Percentiles rank a stretch among this genome's conserved stretches.
phyloP scores from a whole-genome alignment of 768 basidiomycete species.

The Trametes maxima region DNA sequence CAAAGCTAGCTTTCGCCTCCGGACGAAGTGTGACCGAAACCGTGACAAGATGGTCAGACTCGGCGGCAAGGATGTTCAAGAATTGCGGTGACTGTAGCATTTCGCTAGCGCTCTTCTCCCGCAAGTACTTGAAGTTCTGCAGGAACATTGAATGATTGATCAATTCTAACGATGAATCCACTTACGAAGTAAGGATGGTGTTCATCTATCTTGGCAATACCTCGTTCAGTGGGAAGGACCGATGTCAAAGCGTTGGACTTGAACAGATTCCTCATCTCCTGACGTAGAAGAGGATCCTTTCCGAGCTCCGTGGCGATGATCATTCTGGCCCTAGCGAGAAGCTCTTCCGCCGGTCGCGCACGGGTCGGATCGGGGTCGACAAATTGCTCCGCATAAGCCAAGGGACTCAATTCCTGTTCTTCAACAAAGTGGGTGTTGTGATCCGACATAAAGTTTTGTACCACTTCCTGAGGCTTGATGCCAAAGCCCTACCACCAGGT shows the following conservation, averaged over 20 bases:
- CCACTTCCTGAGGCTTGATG: slow-evolving; percentile 77
- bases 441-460: slow-evolving; percentile 74
- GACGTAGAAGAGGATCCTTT: slow-evolving; percentile 87
- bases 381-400: slow-evolving; percentile 85
- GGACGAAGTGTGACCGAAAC: slow-evolving; percentile 69
- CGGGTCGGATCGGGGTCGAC: slow-evolving; percentile 66
- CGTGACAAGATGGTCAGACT: slow-evolving; percentile 84
- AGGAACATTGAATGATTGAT: background rate
- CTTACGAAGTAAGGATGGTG: slow-evolving; percentile 72
- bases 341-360: slow-evolving; percentile 61
- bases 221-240: slow-evolving; percentile 86
- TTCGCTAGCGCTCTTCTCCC: slow-evolving; percentile 69
- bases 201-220: slow-evolving; percentile 74
- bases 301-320: slow-evolving; percentile 89
- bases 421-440: slow-evolving; percentile 69
- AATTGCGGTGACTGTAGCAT: slow-evolving; percentile 80
- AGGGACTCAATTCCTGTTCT: slow-evolving; percentile 80
- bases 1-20: slow-evolving; percentile 64
- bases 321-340: slow-evolving; percentile 74
- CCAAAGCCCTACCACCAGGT: slow-evolving; percentile 69
- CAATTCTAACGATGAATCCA: slow-evolving; percentile 14
- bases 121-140: slow-evolving; percentile 94
- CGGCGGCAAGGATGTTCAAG: slow-evolving; percentile 87
- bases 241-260: slow-evolving; percentile 74
- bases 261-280: slow-evolving; percentile 75